Evolutionary conservation across 2,329 filamentous ascomycete species (phyloP), one percentile per base, ranked within the genome.

Genomic region (Orbilia blumenaviensis): DNA sequence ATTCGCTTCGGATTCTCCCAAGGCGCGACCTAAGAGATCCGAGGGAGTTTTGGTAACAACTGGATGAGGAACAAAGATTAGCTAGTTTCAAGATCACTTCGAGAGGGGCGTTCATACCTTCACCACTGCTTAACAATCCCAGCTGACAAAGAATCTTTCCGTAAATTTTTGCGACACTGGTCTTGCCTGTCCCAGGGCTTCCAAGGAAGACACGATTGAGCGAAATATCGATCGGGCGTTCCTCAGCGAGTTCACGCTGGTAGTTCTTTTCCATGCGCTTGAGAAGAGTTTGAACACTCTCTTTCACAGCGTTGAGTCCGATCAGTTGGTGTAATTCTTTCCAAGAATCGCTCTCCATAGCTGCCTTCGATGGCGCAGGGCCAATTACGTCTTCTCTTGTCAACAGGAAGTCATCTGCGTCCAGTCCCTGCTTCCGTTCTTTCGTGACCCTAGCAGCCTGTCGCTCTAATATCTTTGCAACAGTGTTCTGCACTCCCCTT

Each of bases 151-250:
- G 84, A 1, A 94, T 89, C 41, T 85, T 83, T 0, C 89, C 91
- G 78, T 93, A 93, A 0, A 92, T 82, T 80, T 91, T 92, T 0
- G 90, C 92, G 0, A 94, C 89, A 0, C 90, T 89, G 0, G 91
- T 93, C 79, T 93, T 94, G 0, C 91, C 91, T 0, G 91, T 94
- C 0, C 92, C 91, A 0, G 92, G 91, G 0, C 85, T 87, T 0
- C 91, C 91, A 0, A 93, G 80, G 66, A 94, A 92, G 1, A 92
- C 87, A 86, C 85, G 80, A 93, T 93, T 0, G 93, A 84, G 0
- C 0, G 86, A 88, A 61, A 88, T 89, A 63, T 89, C 83, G 0
- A 93, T 83, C 0, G 85, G 81, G 0, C 86, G 85, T 80, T 90
- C 83, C 78, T 92, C 90, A 0, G 83, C 79, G 0, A 93, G 82